Evolutionary conservation across 257 asterid species (phyloP), one percentile per base, ranked within the genome.

Genomic region (Echium plantagineum): DNA sequence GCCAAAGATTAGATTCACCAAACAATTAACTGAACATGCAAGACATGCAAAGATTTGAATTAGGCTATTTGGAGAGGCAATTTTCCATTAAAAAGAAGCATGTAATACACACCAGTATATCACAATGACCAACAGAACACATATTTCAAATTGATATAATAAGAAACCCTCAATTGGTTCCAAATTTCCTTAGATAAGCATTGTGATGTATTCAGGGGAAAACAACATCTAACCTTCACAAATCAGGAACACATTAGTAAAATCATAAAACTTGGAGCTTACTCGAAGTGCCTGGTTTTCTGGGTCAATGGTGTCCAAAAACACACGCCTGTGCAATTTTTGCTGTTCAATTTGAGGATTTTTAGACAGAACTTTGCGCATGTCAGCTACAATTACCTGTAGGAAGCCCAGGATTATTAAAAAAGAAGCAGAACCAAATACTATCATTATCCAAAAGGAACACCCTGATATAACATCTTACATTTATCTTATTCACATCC

Each of bases 321-420:
- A 73, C 30, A 73, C 62, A 46, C 77, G 74, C 47, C 77, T 68
- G 51, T 73, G 77, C 67, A 73, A 60, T 28, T 59, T 68, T 66
- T 73, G 74, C 65, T 73, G 77, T 71, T 73, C 77, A 16, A 73
- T 21, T 64, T 67, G 77, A 60, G 74, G 74, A 64, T 63, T 73
- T 52, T 73, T 73, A 0, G 77, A 70, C 65, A 73, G 57, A 68
- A 73, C 77, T 66, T 73, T 73, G 67, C 77, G 77, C 77, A 73
- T 73, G 38, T 73, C 77, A 60, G 77, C 74, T 46, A 73, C 74
- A 12, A 73, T 68, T 20, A 13, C 55, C 77, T 73, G 71, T 32
- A 21, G 22, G n/a, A 42, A 21, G 60, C 4, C 21, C 19, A 32
- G 3, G 17, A 52, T n/a, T 21, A 28, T 3, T 35, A 17, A 52